phyloP scores from a whole-genome alignment of 257 asterid species.

The Vinca minor region DNA sequence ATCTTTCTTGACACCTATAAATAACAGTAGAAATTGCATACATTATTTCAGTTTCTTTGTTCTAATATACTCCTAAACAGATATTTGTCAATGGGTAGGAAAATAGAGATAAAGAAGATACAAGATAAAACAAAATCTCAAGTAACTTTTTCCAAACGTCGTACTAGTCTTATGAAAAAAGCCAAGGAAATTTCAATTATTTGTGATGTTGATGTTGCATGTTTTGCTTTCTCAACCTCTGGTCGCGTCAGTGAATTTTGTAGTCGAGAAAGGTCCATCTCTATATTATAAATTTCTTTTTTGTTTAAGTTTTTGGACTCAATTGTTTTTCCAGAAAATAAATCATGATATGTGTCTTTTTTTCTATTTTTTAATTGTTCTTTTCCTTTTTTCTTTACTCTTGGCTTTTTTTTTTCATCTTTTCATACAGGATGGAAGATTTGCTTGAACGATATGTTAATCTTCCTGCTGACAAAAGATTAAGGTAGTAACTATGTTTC shows the following conservation, averaged over 20 bases:
- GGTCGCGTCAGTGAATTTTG: constrained; percentile 46
- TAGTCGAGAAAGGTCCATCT: constrained; percentile 27
- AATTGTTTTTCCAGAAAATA: background rate
- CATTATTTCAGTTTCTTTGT: too few species aligned
- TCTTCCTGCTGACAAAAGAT: constrained; percentile 37
- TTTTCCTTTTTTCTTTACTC: background rate
- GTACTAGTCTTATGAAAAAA: constrained; percentile 44
- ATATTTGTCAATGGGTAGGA: constrained; percentile 37
- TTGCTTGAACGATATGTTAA: constrained; percentile 33
- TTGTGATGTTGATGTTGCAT: constrained; percentile 43
- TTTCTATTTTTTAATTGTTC: background rate
- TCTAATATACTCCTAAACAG: background rate
- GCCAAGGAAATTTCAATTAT: constrained; percentile 33
- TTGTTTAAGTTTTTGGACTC: background rate
- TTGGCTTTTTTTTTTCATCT: background rate
- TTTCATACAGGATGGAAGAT: constrained; percentile 38
- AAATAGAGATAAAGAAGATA: constrained; percentile 49
- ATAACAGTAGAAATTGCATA: too few species aligned
- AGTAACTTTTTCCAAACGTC: constrained; percentile 58
- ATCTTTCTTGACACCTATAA: too few species aligned
- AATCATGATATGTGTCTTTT: background rate
- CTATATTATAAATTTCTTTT: background rate
- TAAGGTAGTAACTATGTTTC: constrained; percentile 18
- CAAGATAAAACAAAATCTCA: constrained; percentile 41
- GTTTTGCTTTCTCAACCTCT: constrained; percentile 50